These are phyloP conservation scores for Harringtonia aguacate DNA, from an alignment of 2,329 filamentous ascomycete species.

Conservation along the genomic window DNA sequence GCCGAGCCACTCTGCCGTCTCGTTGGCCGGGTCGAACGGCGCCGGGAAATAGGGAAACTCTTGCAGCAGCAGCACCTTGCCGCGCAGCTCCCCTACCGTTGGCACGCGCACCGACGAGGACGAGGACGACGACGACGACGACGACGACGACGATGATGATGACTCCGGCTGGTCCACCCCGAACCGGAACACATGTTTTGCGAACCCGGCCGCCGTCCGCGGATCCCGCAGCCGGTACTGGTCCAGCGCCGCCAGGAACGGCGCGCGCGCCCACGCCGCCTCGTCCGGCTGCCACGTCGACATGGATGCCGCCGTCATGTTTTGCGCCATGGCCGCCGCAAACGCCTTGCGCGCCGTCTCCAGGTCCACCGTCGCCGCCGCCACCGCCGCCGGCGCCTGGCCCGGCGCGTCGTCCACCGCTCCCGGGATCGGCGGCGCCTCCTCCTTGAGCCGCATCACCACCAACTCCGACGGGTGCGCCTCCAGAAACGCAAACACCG, in stretches of 20 bases:
- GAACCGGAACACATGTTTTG: constrained; percentile 22
- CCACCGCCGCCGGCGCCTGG: neutral
- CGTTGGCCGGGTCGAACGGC: neutral
- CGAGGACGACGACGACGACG: too few relatives aligned
- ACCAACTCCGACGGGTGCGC: constrained; percentile 33
- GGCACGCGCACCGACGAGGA: constrained; percentile 20
- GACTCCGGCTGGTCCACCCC: neutral
- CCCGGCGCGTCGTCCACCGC: constrained; percentile 6
- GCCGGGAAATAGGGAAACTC: constrained; percentile 26
- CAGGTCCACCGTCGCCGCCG: too few relatives aligned
- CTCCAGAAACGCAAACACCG: constrained; percentile 34
- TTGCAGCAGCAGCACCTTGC: constrained; percentile 35
- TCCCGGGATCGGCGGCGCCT: constrained; percentile 24
- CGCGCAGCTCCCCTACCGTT: constrained; percentile 32
- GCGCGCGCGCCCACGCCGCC: neutral
- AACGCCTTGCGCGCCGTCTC: too few relatives aligned
- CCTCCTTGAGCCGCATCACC: constrained; percentile 39
- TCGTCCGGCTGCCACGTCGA: neutral
- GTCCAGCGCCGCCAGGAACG: constrained; percentile 36
- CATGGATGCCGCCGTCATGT: too few relatives aligned
- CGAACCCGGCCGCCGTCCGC: constrained; percentile 23
- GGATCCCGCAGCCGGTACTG: constrained; percentile 24
- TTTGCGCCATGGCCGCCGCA: too few relatives aligned
- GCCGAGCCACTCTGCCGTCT: constrained; percentile 27
- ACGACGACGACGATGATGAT: too few relatives aligned